Base-by-base conservation (phyloP, 2,329 filamentous ascomycete species). In the Keithomyces neogunnii region DNA sequence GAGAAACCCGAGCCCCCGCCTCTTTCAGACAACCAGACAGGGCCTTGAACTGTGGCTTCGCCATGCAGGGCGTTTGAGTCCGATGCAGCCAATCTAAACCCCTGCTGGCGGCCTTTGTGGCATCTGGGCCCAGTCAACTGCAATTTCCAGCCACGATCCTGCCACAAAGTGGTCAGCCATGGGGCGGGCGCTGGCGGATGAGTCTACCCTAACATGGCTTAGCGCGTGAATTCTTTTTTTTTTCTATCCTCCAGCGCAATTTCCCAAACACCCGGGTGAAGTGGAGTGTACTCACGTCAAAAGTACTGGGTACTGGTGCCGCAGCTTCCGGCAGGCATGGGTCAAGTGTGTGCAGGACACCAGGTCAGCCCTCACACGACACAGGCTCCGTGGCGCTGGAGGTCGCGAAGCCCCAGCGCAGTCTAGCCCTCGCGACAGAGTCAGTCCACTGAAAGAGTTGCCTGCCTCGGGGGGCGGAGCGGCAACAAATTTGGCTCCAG, bases 111-210 rank as follows among this genome's bases (percentile, higher is more conserved):
- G 6, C 28, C 40, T 44, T 44, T 43, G 47, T 47, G 47, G 36
- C 51, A 50, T 38, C 44, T 36, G 36, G 19, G 31, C 36, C 31
- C 36, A 38, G 48, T 43, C 51, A 47, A 53, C 51, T 53, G 51
- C 48, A 53, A 53, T 53, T 48, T 53, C 51, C 51, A 53, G 48
- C 39, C 47, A 47, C 51, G 29, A 49, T 7, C 7, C 10, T 44
- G 26, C 31, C 26, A 38, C 38, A 47, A 13, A 39, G 44, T 28
- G 28, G 9, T 28, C 7, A 39, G 36, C n/a, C 36, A 9, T 35
- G 33, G 33, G 19, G 33, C 11, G 33, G 11, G 33, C 33, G 33
- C 33, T 35, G 11, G 33, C 33, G 6, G 33, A 35, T 35, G 36
- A 39, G 9, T 19, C 40, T 5, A 42, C 13, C 48, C 48, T 5